A percentile compares a stretch with the other conserved stretches of the same genome.
These are phyloP conservation scores for Colletotrichum tabaci DNA, from an alignment of 2,329 filamentous ascomycete genomes.

Conservation along the genomic window DNA sequence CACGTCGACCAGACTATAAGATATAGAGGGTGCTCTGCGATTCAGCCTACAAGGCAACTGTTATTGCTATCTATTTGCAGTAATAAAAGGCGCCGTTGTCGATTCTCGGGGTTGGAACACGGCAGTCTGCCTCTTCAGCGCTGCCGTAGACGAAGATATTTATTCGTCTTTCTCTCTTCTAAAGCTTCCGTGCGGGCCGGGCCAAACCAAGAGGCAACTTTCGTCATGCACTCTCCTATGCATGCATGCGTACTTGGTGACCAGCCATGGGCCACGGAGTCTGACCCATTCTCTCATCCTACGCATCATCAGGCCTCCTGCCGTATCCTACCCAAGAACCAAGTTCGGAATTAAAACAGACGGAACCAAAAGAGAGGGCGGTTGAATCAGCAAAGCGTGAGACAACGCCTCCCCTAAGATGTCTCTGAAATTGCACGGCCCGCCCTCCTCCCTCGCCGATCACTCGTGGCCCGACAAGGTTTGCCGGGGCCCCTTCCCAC, in stretches of 20 bases:
- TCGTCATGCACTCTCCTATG: no score
- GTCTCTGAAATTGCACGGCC: neutral
- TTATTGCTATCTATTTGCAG: slow-evolving; percentile 7
- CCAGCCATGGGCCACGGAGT: no score
- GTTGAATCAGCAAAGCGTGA: neutral
- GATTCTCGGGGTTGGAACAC: slow-evolving; percentile 38
- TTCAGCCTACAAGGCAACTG: no score
- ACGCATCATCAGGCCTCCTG: neutral
- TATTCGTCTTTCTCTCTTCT: no score
- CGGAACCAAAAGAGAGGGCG: neutral
- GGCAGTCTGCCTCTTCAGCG: neutral
- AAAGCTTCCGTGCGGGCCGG: no score
- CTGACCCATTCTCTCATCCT: no score
- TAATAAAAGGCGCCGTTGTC: slow-evolving; percentile 35
- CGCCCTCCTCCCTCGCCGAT: neutral
- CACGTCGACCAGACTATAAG: no score
- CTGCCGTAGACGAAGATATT: no score
- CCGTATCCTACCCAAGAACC: neutral
- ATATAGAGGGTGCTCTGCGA: no score
- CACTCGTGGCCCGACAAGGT: slow-evolving; percentile 2
- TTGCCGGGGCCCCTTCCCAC: neutral
- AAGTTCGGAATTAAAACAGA: no score
- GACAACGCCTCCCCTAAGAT: neutral
- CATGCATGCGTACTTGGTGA: no score
- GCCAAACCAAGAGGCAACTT: no score